Evolutionary conservation across 352 stramenopile species (phyloP), one percentile per base, ranked within the genome.

Genomic region (Globisporangium okanoganense): DNA sequence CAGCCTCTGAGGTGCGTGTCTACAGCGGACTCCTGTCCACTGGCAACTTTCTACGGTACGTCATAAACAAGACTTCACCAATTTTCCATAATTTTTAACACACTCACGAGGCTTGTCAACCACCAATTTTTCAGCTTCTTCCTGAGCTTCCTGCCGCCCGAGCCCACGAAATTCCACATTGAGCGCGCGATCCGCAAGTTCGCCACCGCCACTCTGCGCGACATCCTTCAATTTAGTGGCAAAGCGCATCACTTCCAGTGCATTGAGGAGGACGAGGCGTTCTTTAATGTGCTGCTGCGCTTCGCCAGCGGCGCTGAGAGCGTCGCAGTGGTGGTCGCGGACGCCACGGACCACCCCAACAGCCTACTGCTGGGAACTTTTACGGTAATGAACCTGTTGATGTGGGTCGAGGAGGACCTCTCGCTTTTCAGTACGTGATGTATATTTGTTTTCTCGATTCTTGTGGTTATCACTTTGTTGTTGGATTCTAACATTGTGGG

Each of bases 401-500:
- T 69, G 35, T 91, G 82, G 79, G 60, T 89, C 12, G 63, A 81
- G 2, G 64, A 84, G n/a, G 78, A 89, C 36, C 47, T 87, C 24
- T 72, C 75, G 18, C 54, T 88, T 2, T 58, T 89, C 51, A 85
- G 79, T 89, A 69, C 58, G 78, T 14, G 14, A 3, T n/a, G n/a
- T n/a, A n/a, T n/a, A n/a, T n/a, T n/a, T n/a, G n/a, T n/a, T n/a
- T n/a, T n/a, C n/a, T n/a, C n/a, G n/a, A n/a, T n/a, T n/a, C n/a
- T n/a, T n/a, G n/a, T 38, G 33, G 20, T 24, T 47, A 38, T 7
- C 14, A 22, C n/a, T 53, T 41, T 31, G 50, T 29, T 70, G 56
- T 69, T 49, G 6, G 63, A 29, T 33, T 22, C 20, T 35, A 53
- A 36, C 29, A 8, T 14, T 48, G 14, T 20, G 33, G 29, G 33